Base-by-base conservation (phyloP, 306 rosid species). In the Arachis hypogaea region DNA sequence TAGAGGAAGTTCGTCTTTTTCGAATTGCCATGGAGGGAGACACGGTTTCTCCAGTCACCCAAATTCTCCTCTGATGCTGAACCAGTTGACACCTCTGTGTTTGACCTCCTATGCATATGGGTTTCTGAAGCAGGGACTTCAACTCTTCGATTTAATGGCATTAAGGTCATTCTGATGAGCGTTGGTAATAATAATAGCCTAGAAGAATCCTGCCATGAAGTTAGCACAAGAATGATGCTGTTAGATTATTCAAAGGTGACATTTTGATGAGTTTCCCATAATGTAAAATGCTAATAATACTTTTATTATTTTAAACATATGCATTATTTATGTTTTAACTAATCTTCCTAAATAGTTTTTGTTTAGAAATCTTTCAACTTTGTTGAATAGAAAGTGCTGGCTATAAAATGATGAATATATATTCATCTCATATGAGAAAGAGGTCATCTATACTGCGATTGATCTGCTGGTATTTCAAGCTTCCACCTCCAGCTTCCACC, bases 361-460 rank as follows among this genome's bases (percentile, higher is more conserved):
- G 51, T n/a, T 66, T 49, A 12, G 41, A 29, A 44, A 78, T 45
- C 11, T 41, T 42, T 70, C 63, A 68, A 77, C 54, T 7, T 22
- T 63, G 75, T 66, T 51, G 18, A 12, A 66, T 69, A 56, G 41
- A 49, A 59, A 64, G 16, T 72, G 43, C 49, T 44, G 56, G 52
- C 22, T 41, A 41, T 41, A 41, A 41, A 41, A 6, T 30, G 22
- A 44, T 43, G 59, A 73, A 80, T 43, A 11, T 18, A 51, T n/a
- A 18, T 18, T 18, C n/a, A 66, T 29, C 68, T 81, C 22, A 63
- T 51, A 59, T 66, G 72, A 82, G 22, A 18, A 18, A 18, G 72
- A 81, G 80, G 73, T 85, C 96, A 59, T 92, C 96, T 68, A 82
- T 69, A 76, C 84, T 84, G 86, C 85, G 71, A 75, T 55, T 80